Evolutionary conservation across 1,139 yeast genomes (phyloP).

Genomic region (Pichia sp.): DNA sequence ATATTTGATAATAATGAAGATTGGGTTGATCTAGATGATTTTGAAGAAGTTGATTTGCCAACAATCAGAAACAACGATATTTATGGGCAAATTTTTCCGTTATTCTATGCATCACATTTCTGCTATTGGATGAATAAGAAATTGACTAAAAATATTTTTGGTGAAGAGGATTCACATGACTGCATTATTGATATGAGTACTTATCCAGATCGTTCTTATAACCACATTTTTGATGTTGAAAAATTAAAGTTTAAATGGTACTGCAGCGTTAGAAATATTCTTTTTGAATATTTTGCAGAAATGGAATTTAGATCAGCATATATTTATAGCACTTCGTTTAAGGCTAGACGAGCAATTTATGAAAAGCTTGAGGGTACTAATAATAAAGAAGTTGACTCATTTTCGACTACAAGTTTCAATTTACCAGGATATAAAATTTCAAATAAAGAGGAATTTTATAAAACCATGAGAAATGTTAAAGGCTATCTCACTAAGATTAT

Average conservation of each 20-base stretch:
- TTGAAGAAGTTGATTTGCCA: conserved; percentile 57
- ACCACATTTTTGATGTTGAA: conserved; percentile 71
- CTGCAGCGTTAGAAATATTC: conserved; percentile 55
- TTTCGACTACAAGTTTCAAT: not conserved
- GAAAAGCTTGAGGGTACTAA: conserved; percentile 1
- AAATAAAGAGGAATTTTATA: conserved; percentile 40
- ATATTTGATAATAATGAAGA: conserved; percentile 30
- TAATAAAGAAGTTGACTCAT: not conserved
- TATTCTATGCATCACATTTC: conserved; percentile 66
- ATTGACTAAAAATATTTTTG: conserved; percentile 16
- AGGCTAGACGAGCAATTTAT: conserved; percentile 9
- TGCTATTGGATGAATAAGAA: conserved; percentile 48
- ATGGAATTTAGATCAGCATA: conserved; percentile 58
- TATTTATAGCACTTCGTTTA: conserved; percentile 32
- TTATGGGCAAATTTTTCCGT: conserved; percentile 51
- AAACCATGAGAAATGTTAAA: conserved; percentile 43
- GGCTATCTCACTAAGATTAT: conserved; percentile 30
- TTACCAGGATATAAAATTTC: conserved; percentile 1
- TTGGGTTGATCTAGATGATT: conserved; percentile 83
- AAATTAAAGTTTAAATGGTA: conserved; percentile 79
- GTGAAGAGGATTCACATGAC: conserved; percentile 32
- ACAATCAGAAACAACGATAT: conserved; percentile 30
- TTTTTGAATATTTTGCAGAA: conserved; percentile 60
- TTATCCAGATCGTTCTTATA: conserved; percentile 32
- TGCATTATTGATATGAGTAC: conserved; percentile 31